phyloP scores from a whole-genome alignment of 495 filamentous ascomycete species.

The Hyphodiscus hymeniophilus region DNA sequence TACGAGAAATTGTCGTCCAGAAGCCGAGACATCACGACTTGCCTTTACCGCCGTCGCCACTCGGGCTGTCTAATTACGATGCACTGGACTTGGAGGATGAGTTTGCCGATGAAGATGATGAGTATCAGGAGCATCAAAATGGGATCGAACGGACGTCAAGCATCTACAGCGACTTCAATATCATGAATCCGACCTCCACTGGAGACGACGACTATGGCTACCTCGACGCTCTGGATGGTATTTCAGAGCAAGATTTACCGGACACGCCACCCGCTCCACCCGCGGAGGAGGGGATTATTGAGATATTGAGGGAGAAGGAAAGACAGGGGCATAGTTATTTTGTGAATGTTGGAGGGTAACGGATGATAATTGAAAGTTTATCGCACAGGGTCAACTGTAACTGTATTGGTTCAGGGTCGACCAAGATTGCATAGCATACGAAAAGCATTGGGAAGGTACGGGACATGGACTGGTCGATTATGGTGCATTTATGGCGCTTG shows the following conservation, averaged over 20 bases:
- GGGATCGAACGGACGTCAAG: conserved; percentile 7
- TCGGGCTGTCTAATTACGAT: conserved; percentile 39
- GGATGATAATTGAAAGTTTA: not conserved
- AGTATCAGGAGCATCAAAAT: conserved; percentile 20
- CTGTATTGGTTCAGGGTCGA: conserved; percentile 12
- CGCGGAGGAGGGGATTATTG: conserved; percentile 19
- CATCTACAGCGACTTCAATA: conserved; percentile 31
- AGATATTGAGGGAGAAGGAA: conserved; percentile 26
- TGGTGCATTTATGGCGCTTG: conserved; percentile 22
- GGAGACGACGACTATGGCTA: conserved; percentile 28
- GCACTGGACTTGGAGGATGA: conserved; percentile 38
- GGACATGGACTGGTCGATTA: not conserved
- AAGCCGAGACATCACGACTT: conserved; percentile 20
- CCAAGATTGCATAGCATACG: conserved; percentile 16
- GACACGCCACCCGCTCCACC: conserved; percentile 20
- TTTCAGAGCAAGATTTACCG: conserved; percentile 17
- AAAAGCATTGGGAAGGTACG: conserved; percentile 7
- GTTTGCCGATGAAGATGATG: conserved; percentile 21
- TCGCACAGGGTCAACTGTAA: conserved; percentile 1
- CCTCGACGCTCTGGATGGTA: conserved; percentile 40
- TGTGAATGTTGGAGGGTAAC: conserved; percentile 13
- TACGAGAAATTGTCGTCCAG: conserved; percentile 18
- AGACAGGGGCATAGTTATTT: conserved; percentile 27
- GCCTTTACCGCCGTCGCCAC: conserved; percentile 31
- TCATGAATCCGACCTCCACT: conserved; percentile 20